Percentiles rank a stretch among this genome's conserved stretches.
Evolutionary conservation across 1,284 basidiomycete genomes (phyloP).

Genomic region (Trichosporon faecale): DNA sequence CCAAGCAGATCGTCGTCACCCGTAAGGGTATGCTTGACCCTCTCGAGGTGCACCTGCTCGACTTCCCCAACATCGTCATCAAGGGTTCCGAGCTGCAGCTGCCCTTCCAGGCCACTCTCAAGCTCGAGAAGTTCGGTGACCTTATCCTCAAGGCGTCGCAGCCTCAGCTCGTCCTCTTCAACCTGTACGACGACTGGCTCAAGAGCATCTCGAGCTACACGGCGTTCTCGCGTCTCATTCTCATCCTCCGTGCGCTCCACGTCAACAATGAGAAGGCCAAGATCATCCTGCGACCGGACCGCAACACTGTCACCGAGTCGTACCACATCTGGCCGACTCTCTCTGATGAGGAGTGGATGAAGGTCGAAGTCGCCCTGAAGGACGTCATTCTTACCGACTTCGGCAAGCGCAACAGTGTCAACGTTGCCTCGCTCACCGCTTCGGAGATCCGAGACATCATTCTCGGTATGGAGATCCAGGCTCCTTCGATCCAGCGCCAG

Average conservation of each 20-base stretch:
- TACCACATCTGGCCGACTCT: conserved; percentile 99
- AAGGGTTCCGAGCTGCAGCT: conserved; percentile 97
- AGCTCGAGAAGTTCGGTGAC: conserved; percentile 99
- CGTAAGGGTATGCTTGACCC: conserved; percentile 99
- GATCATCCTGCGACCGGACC: conserved; percentile 86
- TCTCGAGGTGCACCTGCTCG: conserved; percentile 95
- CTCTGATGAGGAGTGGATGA: conserved; percentile 97
- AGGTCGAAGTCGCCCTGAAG: conserved; percentile 96
- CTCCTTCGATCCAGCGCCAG: conserved; percentile 75
- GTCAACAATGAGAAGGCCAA: conserved; percentile 99
- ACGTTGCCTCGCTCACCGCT: conserved; percentile 93
- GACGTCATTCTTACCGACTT: conserved; percentile 93
- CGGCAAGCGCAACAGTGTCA: conserved; percentile 98
- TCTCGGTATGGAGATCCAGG: conserved; percentile 76
- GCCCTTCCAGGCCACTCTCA: conserved; percentile 99
- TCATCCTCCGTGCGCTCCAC: conserved; percentile 91
- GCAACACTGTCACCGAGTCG: conserved; percentile 91
- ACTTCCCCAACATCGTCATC: conserved; percentile 99
- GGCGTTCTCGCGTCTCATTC: conserved; percentile 94
- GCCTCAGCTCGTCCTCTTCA: conserved; percentile 71
- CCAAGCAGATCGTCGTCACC: conserved; percentile 98
- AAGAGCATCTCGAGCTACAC: conserved; percentile 99
- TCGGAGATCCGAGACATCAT: conserved; percentile 97
- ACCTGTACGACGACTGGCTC: conserved; percentile 98
- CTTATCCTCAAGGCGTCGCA: conserved; percentile 64